phyloP scores from a whole-genome alignment of 345 rosid species.

The Erysimum cheiranthoides region DNA sequence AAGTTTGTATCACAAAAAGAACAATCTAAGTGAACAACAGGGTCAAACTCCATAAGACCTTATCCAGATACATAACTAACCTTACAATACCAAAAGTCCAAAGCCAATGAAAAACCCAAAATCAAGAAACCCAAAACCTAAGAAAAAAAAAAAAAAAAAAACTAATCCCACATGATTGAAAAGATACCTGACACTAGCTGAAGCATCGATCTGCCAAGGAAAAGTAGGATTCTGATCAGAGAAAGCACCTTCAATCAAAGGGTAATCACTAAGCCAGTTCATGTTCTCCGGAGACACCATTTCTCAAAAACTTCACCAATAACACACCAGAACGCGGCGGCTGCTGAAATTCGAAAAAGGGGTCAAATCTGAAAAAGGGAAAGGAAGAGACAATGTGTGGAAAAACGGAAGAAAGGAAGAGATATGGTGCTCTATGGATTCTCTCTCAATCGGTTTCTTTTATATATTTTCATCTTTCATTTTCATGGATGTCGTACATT shows the following conservation, averaged over 20 bases:
- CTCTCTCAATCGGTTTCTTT: slow-evolving; percentile 34
- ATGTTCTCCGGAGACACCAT: slow-evolving; percentile 81
- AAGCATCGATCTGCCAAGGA: slow-evolving; percentile 62
- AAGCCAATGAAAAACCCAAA: not conserved
- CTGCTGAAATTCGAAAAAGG: not conserved
- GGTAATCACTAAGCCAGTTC: slow-evolving; percentile 69
- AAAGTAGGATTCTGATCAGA: slow-evolving; percentile 51
- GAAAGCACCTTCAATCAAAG: slow-evolving; percentile 67
- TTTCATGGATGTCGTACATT: slow-evolving; percentile 29
- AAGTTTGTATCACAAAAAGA: not conserved
- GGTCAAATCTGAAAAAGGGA: slow-evolving; percentile 24
- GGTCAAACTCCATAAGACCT: not conserved
- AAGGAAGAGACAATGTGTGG: slow-evolving; percentile 21
- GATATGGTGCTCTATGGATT: slow-evolving; percentile 35
- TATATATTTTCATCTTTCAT: slow-evolving; percentile 8
- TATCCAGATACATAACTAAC: not conserved
- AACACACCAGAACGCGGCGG: slow-evolving; percentile 29
- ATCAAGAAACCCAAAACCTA: too few relatives aligned
- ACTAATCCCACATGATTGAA: too few relatives aligned
- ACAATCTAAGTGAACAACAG: not conserved
- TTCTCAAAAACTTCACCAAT: slow-evolving; percentile 32
- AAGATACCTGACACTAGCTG: slow-evolving; percentile 68
- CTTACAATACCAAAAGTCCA: slow-evolving; percentile 22
- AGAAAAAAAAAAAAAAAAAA: too few relatives aligned
- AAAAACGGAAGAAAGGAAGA: slow-evolving; percentile 23